Percentiles rank a stretch among this genome's conserved stretches.
Conservation (phyloP, 2,329 filamentous ascomycete genomes). For the Cephalotrichum gorgonifer region DNA sequence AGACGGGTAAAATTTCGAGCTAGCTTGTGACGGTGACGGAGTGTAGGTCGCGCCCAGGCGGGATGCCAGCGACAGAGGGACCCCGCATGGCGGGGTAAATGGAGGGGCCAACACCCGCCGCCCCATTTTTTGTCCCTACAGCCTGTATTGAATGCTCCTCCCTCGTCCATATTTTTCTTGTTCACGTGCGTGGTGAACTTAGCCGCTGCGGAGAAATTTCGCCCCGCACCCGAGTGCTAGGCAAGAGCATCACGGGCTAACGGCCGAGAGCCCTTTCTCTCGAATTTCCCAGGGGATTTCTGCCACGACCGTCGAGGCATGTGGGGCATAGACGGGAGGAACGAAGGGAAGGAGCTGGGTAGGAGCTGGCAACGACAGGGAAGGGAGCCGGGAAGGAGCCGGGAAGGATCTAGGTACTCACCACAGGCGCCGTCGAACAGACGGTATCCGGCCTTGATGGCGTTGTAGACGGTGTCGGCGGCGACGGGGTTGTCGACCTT, state of each 20-base stretch:
- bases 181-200: not conserved
- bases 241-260: too few species aligned
- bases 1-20: too few species aligned
- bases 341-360: too few species aligned
- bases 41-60: too few species aligned
- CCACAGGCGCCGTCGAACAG: conserved; percentile 51
- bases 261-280: too few species aligned
- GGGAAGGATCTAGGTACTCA: conserved; percentile 23
- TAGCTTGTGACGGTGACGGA: too few species aligned
- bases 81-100: conserved; percentile 4
- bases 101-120: not conserved
- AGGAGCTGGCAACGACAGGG: not conserved
- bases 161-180: not conserved
- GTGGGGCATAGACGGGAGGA: too few species aligned
- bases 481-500: conserved; percentile 67
- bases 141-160: not conserved
- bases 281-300: too few species aligned
- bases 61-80: not conserved
- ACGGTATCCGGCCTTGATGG: conserved; percentile 53
- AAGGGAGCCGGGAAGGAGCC: not conserved
- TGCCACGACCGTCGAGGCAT: too few species aligned
- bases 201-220: not conserved
- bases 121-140: conserved; percentile 2
- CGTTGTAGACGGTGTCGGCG: conserved; percentile 70
- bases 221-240: not conserved